Base-by-base conservation (phyloP, 108 stramenopile species). In the Pseudonitzschia pungens region DNA sequence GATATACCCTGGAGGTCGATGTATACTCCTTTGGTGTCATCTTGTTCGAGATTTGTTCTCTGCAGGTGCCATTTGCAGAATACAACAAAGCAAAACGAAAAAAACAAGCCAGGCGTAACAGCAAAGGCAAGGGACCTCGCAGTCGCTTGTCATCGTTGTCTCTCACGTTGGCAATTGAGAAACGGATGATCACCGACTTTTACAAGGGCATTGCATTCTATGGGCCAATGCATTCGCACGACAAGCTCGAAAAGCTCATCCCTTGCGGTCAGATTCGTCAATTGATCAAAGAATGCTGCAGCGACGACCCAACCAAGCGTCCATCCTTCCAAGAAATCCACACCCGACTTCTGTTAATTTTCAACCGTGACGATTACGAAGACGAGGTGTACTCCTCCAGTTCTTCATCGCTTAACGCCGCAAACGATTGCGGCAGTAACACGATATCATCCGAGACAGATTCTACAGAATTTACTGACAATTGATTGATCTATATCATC, bases 11-110 rank as follows among this genome's bases (percentile, higher is more conserved):
- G 21, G 72, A 59, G 51, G 79, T 76, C 15, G 87, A 88, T 70
- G 85, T 85, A 27, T 88, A 88, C 54, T 80, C 78, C 5, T 82
- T 88, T 56, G 85, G 83, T 16, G 58, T 88, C 6, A 40, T 84
- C 10, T 53, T 88, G 52, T 88, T 71, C 58, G 82, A 88, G 71
- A 68, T 85, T 32, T 73, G 72, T 24, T 76, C 84, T 20, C 55
- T 88, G 60, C 27, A 76, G 0, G 53, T 64, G 50, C 83, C 87
- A 18, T 88, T 62, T 62, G 60, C 33, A 9, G 60, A 41, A 10
- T 21, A 9, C 8, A 62, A 21, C 33, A 15, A 10, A 0, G 6
- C 12, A 26, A 62, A 31, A 62, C 32, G 18, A 15, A 40, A 62
- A 62, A 4, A 31, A n/a, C n/a, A n/a, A n/a, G n/a, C n/a, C n/a